phyloP scores from a whole-genome alignment of 2,329 filamentous ascomycete species.

The Metarhizium album region DNA sequence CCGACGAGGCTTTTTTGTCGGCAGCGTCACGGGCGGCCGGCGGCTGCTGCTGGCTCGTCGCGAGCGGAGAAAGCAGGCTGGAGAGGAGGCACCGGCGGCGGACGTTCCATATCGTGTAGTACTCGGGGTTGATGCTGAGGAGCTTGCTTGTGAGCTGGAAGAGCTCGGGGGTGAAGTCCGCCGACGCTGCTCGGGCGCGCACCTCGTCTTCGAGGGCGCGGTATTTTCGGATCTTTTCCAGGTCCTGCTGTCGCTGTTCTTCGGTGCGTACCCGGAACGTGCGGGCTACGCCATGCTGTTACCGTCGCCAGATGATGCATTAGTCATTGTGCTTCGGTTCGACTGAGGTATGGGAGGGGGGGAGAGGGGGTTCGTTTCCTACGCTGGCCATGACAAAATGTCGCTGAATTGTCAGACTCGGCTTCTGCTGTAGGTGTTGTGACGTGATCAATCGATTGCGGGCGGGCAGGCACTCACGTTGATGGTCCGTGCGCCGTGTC shows the following conservation, averaged over 20 bases:
- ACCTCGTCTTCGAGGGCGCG: slow-evolving; percentile 55
- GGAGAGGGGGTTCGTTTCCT: not conserved
- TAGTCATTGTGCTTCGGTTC: not conserved
- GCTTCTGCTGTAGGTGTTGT: not conserved
- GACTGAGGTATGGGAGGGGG: not conserved
- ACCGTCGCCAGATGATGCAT: not conserved
- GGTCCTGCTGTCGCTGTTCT: slow-evolving; percentile 56
- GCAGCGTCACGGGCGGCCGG: not conserved
- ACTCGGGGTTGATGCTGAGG: slow-evolving; percentile 70
- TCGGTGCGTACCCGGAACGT: slow-evolving; percentile 47
- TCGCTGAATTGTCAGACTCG: not conserved
- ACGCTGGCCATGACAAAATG: not conserved
- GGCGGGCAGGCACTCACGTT: too few species aligned
- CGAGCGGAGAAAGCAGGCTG: slow-evolving; percentile 41
- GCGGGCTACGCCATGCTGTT: slow-evolving; percentile 57
- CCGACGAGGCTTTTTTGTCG: not conserved
- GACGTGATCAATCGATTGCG: not conserved
- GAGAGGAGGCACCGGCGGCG: slow-evolving; percentile 60
- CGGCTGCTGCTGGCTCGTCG: not conserved
- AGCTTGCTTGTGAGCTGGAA: slow-evolving; percentile 43
- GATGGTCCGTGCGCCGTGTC: not conserved
- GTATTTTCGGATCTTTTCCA: slow-evolving; percentile 62
- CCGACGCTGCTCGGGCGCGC: slow-evolving; percentile 18
- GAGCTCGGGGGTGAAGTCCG: slow-evolving; percentile 2
- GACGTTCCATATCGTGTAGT: slow-evolving; percentile 87